Evolutionary conservation across 495 filamentous ascomycete species (phyloP).

Genomic region (Clohesyomyces aquaticus): DNA sequence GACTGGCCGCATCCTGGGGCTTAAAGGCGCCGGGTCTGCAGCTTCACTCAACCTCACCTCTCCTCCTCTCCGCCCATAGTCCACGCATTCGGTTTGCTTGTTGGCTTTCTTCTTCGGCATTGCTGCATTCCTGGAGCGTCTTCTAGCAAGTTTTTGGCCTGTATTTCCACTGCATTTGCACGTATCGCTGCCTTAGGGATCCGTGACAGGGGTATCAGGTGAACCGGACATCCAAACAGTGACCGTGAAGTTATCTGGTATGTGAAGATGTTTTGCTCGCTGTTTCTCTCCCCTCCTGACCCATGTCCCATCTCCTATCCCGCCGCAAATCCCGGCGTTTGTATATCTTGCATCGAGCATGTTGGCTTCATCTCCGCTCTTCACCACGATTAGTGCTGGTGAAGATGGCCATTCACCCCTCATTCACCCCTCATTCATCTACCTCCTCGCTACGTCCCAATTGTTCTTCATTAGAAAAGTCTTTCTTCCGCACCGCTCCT

Average conservation of each 20-base stretch:
- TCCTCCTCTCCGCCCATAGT: slow-evolving; percentile 6
- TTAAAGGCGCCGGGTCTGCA: slow-evolving; percentile 12
- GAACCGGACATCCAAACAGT: background rate
- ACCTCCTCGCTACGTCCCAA: background rate
- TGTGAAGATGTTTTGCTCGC: background rate
- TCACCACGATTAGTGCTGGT: too few relatives aligned
- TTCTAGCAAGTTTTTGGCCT: background rate
- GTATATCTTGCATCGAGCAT: background rate
- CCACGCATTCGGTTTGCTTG: background rate
- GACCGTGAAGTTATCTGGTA: background rate
- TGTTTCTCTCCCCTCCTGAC: background rate
- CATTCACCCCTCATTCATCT: too few relatives aligned
- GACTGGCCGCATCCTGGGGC: slow-evolving; percentile 12
- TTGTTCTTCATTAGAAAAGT: too few relatives aligned
- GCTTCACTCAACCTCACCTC: slow-evolving; percentile 16
- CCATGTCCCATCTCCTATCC: background rate
- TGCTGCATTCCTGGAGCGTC: background rate
- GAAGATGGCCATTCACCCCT: too few relatives aligned
- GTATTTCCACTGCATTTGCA: background rate
- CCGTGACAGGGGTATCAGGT: slow-evolving; percentile 7
- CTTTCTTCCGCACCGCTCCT: background rate
- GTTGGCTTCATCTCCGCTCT: too few relatives aligned
- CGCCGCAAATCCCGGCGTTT: background rate
- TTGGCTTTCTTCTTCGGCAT: slow-evolving; percentile 3
- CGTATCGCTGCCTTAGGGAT: background rate